phyloP scores from a whole-genome alignment of 1,284 basidiomycete genomes.

The Bondarzewia mesenterica region DNA sequence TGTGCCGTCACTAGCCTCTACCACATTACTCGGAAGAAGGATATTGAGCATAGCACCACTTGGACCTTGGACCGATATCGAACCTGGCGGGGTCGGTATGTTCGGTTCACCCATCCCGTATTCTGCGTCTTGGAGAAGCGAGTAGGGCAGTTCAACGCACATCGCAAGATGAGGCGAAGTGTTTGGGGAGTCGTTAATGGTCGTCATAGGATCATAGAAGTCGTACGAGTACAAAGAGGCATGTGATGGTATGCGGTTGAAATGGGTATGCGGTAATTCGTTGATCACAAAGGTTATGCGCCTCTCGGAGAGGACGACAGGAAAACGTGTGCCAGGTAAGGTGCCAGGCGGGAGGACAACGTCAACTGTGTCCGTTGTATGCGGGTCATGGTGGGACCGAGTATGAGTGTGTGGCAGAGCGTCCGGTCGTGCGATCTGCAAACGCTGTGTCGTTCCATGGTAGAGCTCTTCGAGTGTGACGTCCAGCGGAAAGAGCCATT shows the following conservation, averaged over 20 bases:
- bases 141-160: conserved; percentile 62
- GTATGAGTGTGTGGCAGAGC: neutral
- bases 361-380: conserved; percentile 52
- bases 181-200: neutral
- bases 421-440: conserved; percentile 49
- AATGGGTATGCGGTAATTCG: conserved; percentile 64
- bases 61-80: conserved; percentile 55
- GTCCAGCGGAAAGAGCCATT: conserved; percentile 64
- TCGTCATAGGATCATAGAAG: neutral
- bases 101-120: conserved; percentile 26
- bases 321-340: conserved; percentile 67
- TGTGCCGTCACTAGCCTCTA: conserved; percentile 59
- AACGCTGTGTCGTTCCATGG: conserved; percentile 70
- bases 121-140: conserved; percentile 6
- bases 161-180: conserved; percentile 36
- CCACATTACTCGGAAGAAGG: conserved; percentile 54
- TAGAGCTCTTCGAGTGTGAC: conserved; percentile 83
- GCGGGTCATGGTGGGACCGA: neutral
- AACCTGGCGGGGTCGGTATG: conserved; percentile 27
- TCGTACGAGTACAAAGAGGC: neutral
- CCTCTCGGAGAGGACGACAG: conserved; percentile 60
- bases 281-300: conserved; percentile 77
- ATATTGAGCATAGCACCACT: conserved; percentile 62
- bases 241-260: conserved; percentile 51
- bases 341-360: conserved; percentile 70